A percentile compares a stretch with the other conserved stretches of the same genome.
Conservation (phyloP, 495 filamentous ascomycete genomes). For the Apiosordaria backusii region DNA sequence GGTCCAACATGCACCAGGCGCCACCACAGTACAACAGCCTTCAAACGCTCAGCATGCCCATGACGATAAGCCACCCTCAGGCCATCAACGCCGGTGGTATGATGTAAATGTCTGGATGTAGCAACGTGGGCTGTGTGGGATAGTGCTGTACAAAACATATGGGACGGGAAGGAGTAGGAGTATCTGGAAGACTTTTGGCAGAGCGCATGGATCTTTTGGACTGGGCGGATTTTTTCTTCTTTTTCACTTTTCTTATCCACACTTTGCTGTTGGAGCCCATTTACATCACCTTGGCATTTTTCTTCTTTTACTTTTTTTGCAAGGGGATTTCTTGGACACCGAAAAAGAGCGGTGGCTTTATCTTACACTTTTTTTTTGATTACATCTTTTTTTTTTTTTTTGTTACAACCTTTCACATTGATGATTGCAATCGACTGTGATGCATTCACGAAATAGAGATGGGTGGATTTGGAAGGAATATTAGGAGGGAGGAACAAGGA, state of each 20-base stretch:
- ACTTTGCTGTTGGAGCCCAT: background rate
- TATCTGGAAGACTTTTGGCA: background rate
- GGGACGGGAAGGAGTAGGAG: background rate
- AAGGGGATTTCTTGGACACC: constrained; percentile 3
- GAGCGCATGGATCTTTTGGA: constrained; percentile 9
- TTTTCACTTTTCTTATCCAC: constrained; percentile 7
- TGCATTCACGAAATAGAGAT: background rate
- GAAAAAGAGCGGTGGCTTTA: background rate
- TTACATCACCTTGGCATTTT: constrained; percentile 4
- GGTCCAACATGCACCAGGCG: constrained; percentile 44
- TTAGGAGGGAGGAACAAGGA: constrained; percentile 1
- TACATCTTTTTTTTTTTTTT: background rate
- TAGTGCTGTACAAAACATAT: constrained; percentile 18
- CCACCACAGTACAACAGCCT: constrained; percentile 44
- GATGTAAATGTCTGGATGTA: constrained; percentile 21
- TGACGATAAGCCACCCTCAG: constrained; percentile 54
- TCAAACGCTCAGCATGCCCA: constrained; percentile 54
- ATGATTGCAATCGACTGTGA: background rate
- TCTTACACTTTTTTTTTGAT: background rate
- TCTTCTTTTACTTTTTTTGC: background rate
- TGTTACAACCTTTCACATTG: background rate
- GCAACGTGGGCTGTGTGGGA: constrained; percentile 7
- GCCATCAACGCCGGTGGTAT: constrained; percentile 45
- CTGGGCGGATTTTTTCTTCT: background rate
- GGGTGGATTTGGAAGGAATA: constrained; percentile 7